Evolutionary conservation across 1,139 yeast genomes (phyloP), one percentile per base, ranked within the genome.

Genomic region (Geotrichum siamense): DNA sequence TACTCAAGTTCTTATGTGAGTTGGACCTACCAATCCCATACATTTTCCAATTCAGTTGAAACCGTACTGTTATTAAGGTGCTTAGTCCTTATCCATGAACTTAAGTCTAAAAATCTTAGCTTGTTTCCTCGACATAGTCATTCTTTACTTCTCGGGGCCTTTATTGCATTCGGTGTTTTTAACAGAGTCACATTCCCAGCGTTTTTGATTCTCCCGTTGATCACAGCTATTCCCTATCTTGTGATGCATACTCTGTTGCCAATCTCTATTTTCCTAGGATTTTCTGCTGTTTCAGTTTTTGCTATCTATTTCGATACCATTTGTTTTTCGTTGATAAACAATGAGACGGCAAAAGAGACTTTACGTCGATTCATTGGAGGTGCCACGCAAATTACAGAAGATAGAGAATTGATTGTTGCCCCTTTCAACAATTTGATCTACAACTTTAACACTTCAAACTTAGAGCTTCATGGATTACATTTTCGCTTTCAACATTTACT

Each of bases 41-140:
- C 94, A 1, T 85, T 93, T 57, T 84, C 96, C 28, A 93, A 93
- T 59, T 76, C 89, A 23, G 60, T 85, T 3, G 99, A 93, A 56
- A 85, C 97, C 0, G 66, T 78, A 17, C 51, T 87, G 27, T 65
- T 91, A 17, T 57, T 87, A 31, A 54, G 77, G 48, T 69, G 76
- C 8, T 62, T 87, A 9, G 73, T 73, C 13, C 61, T 67, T 35
- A 59, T 67, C 36, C 59, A 60, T 42, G 69, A 65, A 43, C 55
- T 64, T 39, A 49, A 55, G 39, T 48, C 54, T 13, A 53, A 50
- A 49, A 39, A 52, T 21, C 49, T 54, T 23, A 51, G 56, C 31
- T 44, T 51, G 3, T 43, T 59, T 12, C 54, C 60, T 33, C 51
- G 60, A 16, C 57, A 58, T 38, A 54, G 52, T 41, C 63, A 65